Evolutionary conservation across 2,329 filamentous ascomycete genomes (phyloP), one percentile per base, ranked within the genome.

Genomic region (Penicillium sp.): DNA sequence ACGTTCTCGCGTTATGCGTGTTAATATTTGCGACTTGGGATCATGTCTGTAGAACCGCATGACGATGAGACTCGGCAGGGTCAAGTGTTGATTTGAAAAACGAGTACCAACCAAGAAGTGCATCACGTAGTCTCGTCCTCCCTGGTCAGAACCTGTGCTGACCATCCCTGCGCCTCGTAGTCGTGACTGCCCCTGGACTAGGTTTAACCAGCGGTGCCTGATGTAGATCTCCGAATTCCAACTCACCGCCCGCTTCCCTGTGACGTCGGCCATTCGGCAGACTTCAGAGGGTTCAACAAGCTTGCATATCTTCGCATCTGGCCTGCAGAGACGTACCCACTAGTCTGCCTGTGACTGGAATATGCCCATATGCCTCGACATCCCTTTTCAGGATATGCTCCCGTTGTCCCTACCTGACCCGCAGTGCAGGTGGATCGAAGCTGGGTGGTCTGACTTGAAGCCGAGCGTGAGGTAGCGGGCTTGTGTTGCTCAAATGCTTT

Each of bases 391-490:
- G 63, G 63, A 64, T 56, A 69, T 69, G 66, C 62, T 52, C 60
- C 51, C 46, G 51, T 60, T 54, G 55, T 61, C 53, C 47, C 54
- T 48, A 42, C 46, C 50, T 63, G 51, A 59, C 53, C 46, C 52
- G 57, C 52, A 49, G 55, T 59, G 57, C 54, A 44, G 56, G 53
- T 63, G 55, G 60, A 62, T 60, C 53, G 57, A 60, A 57, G 58
- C 61, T 63, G 62, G 62, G 61, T 61, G 58, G 56, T 57, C 55
- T 60, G 52, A 61, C 53, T 44, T 58, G 57, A 56, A 57, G 55
- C 61, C 50, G 54, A 55, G 50, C n/a, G 46, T 44, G 53, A 48
- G 48, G 58, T 55, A 49, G 50, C 46, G 28, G 33, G 50, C 20
- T 52, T 36, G 22, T 42, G 28, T 50, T 43, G 38, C 39, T 50